Base-by-base conservation (phyloP, 108 stramenopile species). In the Cyclotella sp. region DNA sequence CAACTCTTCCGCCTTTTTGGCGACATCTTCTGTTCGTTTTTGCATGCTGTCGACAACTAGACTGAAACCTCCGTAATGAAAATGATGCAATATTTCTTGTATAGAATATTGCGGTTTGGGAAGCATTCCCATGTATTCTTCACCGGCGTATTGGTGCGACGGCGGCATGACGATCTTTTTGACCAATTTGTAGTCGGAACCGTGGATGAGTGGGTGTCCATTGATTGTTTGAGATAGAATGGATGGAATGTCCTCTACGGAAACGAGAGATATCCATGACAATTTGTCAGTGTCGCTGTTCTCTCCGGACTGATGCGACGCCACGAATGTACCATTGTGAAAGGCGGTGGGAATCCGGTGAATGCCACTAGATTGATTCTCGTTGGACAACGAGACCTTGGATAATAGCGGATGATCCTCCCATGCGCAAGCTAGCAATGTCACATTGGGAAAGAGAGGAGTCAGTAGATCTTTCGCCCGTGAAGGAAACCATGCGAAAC, bases 81-180 rank as follows among this genome's bases (percentile, higher is more conserved):
- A 75, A n/a, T 65, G 27, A 34, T 55, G 18, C 52, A 59, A 40
- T 41, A 74, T 26, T 40, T 79, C 78, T 6, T 79, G 47, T 12
- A 75, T 68, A 3, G 54, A 43, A 21, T 68, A 68, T 7, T 60
- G 15, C 11, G 45, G 29, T 12, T 79, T 70, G 9, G 78, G 78
- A 0, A 79, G 53, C 55, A 79, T 79, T 5, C 78, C 78, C 42
- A 60, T 52, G 27, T 68, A 68, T 68, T 79, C 78, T 60, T 79
- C 73, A 28, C 72, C 72, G 28, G 47, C 54, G 6, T 19, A 3
- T 49, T 70, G 27, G 57, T 44, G 54, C 11, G 70, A 51, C 14
- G 42, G 70, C 14, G 54, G 60, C 27, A 49, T 52, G 14, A 79
- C 19, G 8, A 79, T 53, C 68, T 79, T 79, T 39, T 71, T 70